These are phyloP conservation scores for Simplicillium aogashimaense DNA, from an alignment of 2,329 filamentous ascomycete species.

Conservation along the genomic window DNA sequence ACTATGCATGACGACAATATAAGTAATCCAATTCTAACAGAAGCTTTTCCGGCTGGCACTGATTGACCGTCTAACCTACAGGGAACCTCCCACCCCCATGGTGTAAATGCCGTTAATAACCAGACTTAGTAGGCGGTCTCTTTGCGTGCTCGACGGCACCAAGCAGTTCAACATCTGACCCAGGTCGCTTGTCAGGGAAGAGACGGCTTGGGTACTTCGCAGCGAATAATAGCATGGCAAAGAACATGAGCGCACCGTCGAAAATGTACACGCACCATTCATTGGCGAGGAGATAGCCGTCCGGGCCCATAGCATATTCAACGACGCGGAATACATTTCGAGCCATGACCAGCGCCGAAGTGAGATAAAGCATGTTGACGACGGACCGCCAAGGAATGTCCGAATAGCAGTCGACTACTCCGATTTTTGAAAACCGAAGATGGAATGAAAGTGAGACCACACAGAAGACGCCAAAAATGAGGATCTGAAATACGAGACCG, in stretches of 20 bases:
- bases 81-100: no score
- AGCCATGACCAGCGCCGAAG: conserved; percentile 26
- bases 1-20: no score
- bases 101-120: no score
- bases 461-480: conserved; percentile 44
- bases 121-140: no score
- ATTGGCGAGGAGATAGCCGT: conserved; percentile 24
- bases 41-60: no score
- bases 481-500: conserved; percentile 45
- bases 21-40: no score
- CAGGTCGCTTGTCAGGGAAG: no score
- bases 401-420: neutral
- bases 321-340: conserved; percentile 32
- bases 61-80: no score
- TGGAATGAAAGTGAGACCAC: conserved; percentile 29
- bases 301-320: conserved; percentile 31
- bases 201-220: conserved; percentile 12
- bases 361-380: conserved; percentile 23
- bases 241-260: conserved; percentile 28
- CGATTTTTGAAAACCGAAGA: conserved; percentile 5
- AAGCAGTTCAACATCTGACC: no score
- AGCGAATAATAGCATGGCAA: conserved; percentile 11
- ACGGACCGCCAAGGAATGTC: conserved; percentile 18
- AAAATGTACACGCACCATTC: conserved; percentile 31
- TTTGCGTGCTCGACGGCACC: no score